Conservation (phyloP, 352 stramenopile genomes). For the Phytophthora cactorum region DNA sequence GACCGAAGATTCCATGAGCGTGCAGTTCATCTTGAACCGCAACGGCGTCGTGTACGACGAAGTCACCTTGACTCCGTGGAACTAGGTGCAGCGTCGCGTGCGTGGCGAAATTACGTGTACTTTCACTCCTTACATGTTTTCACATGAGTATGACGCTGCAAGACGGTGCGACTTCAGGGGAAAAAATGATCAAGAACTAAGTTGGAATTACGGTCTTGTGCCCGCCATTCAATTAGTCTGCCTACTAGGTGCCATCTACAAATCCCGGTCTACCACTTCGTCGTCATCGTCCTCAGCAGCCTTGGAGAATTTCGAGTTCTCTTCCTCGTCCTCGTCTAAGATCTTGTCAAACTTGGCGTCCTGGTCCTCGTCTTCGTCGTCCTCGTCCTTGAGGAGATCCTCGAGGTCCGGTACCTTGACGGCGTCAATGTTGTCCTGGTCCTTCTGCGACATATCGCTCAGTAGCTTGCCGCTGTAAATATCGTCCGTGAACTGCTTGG, state of each 20-base stretch:
- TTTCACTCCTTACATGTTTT: neutral
- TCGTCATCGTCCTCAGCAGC: slow-evolving; percentile 45
- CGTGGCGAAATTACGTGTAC: slow-evolving; percentile 15
- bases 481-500: slow-evolving; percentile 99
- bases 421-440: slow-evolving; percentile 98
- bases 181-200: slow-evolving; percentile 33
- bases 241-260: slow-evolving; percentile 52
- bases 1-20: slow-evolving; percentile 64
- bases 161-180: neutral
- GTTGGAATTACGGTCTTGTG: slow-evolving; percentile 26
- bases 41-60: slow-evolving; percentile 84
- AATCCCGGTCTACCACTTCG: slow-evolving; percentile 59
- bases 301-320: slow-evolving; percentile 42
- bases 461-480: slow-evolving; percentile 99
- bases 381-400: slow-evolving; percentile 86
- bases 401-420: slow-evolving; percentile 91
- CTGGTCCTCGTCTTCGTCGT: slow-evolving; percentile 79
- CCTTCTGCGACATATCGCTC: slow-evolving; percentile 97
- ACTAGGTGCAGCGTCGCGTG: slow-evolving; percentile 23
- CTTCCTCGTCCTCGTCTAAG: slow-evolving; percentile 78
- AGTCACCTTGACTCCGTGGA: slow-evolving; percentile 66
- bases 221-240: slow-evolving; percentile 33
- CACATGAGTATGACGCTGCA: neutral
- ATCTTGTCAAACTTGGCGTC: slow-evolving; percentile 83
- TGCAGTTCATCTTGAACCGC: slow-evolving; percentile 85